Percentiles rank a stretch among this genome's conserved stretches.
These are phyloP conservation scores for Hawksworthiomyces lignivorus DNA, from an alignment of 2,329 filamentous ascomycete species.

Conservation along the genomic window DNA sequence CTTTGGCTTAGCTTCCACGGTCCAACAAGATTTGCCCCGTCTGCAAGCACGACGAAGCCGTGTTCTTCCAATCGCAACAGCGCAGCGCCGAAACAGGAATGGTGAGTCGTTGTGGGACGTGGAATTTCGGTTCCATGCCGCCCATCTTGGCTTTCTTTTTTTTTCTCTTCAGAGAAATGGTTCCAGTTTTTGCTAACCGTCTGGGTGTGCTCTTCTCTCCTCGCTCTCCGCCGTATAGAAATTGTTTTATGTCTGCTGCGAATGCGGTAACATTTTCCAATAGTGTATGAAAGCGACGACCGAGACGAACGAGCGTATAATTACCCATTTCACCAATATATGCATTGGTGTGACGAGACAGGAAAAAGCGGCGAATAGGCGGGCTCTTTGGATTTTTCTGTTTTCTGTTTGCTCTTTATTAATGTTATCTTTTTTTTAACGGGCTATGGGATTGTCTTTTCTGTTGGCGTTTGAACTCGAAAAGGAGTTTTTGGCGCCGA, in stretches of 20 bases:
- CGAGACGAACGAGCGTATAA: slow-evolving; percentile 11
- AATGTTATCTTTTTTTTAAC: too few species aligned
- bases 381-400: too few species aligned
- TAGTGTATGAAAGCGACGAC: slow-evolving; percentile 23
- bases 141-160: too few species aligned
- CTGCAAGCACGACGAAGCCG: slow-evolving; percentile 82
- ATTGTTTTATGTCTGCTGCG: slow-evolving; percentile 90
- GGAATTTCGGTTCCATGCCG: too few species aligned
- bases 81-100: slow-evolving; percentile 95
- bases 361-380: too few species aligned
- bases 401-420: too few species aligned
- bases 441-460: too few species aligned
- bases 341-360: too few species aligned
- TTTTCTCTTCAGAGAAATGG: not conserved
- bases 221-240: slow-evolving; percentile 47
- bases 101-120: slow-evolving; percentile 51
- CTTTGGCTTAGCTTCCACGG: slow-evolving; percentile 66
- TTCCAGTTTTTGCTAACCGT: slow-evolving; percentile 5
- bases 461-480: too few species aligned
- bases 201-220: not conserved
- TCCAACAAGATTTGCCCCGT: slow-evolving; percentile 77
- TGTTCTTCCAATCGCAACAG: slow-evolving; percentile 99
- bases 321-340: too few species aligned
- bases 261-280: slow-evolving; percentile 81
- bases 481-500: too few species aligned